Base-by-base conservation (phyloP, 2,329 filamentous ascomycete genomes). In the Thelonectria rubi region DNA sequence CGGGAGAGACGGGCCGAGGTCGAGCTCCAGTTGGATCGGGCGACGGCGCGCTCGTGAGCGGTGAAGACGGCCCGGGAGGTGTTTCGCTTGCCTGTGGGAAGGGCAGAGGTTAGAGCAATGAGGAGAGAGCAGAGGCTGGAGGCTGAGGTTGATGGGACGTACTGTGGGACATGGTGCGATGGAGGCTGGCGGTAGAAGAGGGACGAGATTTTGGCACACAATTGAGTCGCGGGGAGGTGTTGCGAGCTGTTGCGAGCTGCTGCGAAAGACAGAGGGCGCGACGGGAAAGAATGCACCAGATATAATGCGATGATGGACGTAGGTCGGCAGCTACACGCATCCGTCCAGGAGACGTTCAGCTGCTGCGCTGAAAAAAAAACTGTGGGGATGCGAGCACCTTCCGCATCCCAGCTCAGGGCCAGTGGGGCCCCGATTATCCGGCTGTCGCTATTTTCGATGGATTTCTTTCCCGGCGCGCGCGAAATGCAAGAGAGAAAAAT, bases 51-150 rank as follows among this genome's bases (percentile, higher is more conserved):
- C 80, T 98, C 95, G 79, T 97, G 88, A 21, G 93, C 89, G 34
- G 95, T 98, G 82, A 98, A 98, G 78, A 97, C 93, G 43, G 93
- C 89, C 46, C 94, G 88, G 46, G 92, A 94, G 46, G 93, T 97
- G 80, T 97, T 97, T 71, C 93, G 88, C 81, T 97, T 97, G 74
- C 86, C 86, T 88, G 68, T 21, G 56, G 60, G 63, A 17, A 26
- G 56, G 60, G 12, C 3, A 55, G 26, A 37, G 15, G 17, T 32
- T 34, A 60, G 14, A 37, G 37, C 14, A 10, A 7, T 14, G 15
- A 5, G 26, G 10, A 30, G 26, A 30, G 24, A 20, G 14, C n/a
- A n/a, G n/a, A n/a, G n/a, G 30, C 14, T 34, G 42, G 18, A 24
- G 39, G 21, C 18, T 24, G 40, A 32, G 21, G 43, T 5, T 34